Evolutionary conservation across 2,329 filamentous ascomycete genomes (phyloP).

Genomic region (Aspergillus neotritici): DNA sequence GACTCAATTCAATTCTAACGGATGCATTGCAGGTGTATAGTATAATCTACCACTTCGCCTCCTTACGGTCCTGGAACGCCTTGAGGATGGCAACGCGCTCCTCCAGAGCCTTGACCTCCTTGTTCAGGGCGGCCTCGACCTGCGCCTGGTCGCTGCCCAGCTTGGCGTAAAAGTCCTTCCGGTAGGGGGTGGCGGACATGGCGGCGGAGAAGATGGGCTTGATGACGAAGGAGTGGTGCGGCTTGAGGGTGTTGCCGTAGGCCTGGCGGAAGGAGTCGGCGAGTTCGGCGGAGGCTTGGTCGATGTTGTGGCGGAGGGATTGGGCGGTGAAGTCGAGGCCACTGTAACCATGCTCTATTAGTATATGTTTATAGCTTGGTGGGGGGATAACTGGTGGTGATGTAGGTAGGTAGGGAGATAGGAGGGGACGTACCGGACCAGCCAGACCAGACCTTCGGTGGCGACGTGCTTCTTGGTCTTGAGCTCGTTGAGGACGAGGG

Average conservation of each 20-base stretch:
- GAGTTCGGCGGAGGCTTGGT: constrained; percentile 66
- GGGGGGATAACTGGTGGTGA: not conserved
- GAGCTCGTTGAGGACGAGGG: constrained; percentile 78
- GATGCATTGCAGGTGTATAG: too few relatives aligned
- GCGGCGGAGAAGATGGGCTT: constrained; percentile 90
- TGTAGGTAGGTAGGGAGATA: too few relatives aligned
- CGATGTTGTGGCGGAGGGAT: constrained; percentile 71
- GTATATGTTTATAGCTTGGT: constrained; percentile 1
- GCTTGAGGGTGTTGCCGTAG: constrained; percentile 83
- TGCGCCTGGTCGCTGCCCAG: constrained; percentile 52
- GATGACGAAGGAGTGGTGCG: constrained; percentile 80
- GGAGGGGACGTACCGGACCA: constrained; percentile 65
- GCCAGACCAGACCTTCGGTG: constrained; percentile 85
- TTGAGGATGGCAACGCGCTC: constrained; percentile 72
- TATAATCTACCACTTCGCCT: constrained; percentile 41
- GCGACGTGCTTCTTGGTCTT: constrained; percentile 84
- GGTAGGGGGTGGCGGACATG: constrained; percentile 89
- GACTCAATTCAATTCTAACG: too few relatives aligned
- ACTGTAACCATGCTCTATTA: constrained; percentile 44
- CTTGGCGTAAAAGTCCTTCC: constrained; percentile 88
- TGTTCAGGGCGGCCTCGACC: constrained; percentile 59
- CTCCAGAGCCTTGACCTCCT: constrained; percentile 73
- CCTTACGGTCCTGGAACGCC: constrained; percentile 53
- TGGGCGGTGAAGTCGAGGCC: constrained; percentile 91
- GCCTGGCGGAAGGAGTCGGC: constrained; percentile 78